phyloP scores from a whole-genome alignment of 495 filamentous ascomycete genomes.

The Daldinia loculata region DNA sequence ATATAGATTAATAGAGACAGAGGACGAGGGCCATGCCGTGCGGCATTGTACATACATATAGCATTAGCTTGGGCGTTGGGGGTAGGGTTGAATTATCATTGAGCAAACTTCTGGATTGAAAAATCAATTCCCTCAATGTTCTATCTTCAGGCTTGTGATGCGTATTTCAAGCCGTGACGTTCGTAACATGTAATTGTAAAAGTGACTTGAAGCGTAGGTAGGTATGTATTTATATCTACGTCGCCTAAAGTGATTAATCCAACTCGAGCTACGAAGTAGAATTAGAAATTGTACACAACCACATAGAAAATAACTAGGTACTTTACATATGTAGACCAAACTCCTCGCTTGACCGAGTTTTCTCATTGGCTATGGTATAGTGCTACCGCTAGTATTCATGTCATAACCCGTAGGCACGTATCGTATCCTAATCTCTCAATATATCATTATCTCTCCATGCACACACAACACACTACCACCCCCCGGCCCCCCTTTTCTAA shows the following conservation, averaged over 20 bases:
- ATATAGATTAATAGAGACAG: background rate
- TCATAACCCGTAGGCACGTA: background rate
- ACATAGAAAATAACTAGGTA: background rate
- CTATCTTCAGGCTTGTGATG: background rate
- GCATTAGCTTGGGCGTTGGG: background rate
- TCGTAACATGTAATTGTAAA: too few relatives aligned
- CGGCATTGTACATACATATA: background rate
- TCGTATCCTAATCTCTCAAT: background rate
- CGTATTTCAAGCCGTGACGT: too few relatives aligned
- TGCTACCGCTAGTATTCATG: background rate
- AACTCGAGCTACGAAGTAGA: background rate
- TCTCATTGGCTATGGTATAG: background rate
- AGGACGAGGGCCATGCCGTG: background rate
- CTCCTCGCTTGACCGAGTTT: background rate
- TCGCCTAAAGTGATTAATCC: background rate
- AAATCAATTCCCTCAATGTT: background rate
- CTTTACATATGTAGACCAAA: background rate
- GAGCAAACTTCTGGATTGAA: background rate
- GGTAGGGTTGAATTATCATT: background rate
- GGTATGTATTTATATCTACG: too few relatives aligned
- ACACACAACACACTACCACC: too few relatives aligned
- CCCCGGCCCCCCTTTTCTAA: too few relatives aligned
- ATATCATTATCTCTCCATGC: too few relatives aligned
- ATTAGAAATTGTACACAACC: background rate
- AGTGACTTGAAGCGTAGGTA: too few relatives aligned